Conservation (phyloP, 2,329 filamentous ascomycete species). For the Neoarthrinium moseri region DNA sequence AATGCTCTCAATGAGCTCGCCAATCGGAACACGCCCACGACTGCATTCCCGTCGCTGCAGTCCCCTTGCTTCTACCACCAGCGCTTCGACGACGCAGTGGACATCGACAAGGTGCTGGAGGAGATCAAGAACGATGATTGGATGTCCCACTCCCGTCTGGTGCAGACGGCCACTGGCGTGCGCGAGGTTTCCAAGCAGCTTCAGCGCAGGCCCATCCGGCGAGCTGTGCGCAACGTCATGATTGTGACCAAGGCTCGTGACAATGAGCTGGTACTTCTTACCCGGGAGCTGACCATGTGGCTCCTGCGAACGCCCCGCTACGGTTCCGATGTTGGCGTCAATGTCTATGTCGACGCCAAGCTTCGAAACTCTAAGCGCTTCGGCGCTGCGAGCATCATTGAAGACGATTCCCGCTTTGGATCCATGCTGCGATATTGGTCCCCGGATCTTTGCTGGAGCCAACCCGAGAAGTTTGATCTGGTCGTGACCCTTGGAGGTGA, state of each 20-base stretch:
- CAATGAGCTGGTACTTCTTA: slow-evolving; percentile 87
- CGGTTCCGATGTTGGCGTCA: slow-evolving; percentile 84
- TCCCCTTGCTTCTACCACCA: slow-evolving; percentile 98
- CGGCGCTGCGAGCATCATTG: slow-evolving; percentile 69
- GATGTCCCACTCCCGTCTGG: slow-evolving; percentile 89
- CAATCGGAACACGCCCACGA: slow-evolving; percentile 40
- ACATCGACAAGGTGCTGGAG: slow-evolving; percentile 91
- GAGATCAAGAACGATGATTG: slow-evolving; percentile 88
- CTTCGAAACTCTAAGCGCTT: slow-evolving; percentile 86
- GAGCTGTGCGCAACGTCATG: slow-evolving; percentile 92
- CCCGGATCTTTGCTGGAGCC: slow-evolving; percentile 89
- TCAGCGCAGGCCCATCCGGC: slow-evolving; percentile 86
- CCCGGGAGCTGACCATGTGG: slow-evolving; percentile 84
- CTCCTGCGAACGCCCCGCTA: slow-evolving; percentile 86
- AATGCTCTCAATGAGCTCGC: slow-evolving; percentile 57
- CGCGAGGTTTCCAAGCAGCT: slow-evolving; percentile 95
- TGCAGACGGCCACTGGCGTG: slow-evolving; percentile 93
- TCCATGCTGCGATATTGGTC: slow-evolving; percentile 95
- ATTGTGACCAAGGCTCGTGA: slow-evolving; percentile 98
- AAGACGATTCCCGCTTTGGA: slow-evolving; percentile 72
- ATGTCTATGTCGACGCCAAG: slow-evolving; percentile 98
- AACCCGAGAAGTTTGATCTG: slow-evolving; percentile 92
- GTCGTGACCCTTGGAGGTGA: slow-evolving; percentile 86
- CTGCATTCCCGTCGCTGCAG: slow-evolving; percentile 67
- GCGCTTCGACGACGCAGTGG: slow-evolving; percentile 92